These are phyloP conservation scores for Viola pubescens DNA, from an alignment of 441 rosid genomes.

Conservation along the genomic window DNA sequence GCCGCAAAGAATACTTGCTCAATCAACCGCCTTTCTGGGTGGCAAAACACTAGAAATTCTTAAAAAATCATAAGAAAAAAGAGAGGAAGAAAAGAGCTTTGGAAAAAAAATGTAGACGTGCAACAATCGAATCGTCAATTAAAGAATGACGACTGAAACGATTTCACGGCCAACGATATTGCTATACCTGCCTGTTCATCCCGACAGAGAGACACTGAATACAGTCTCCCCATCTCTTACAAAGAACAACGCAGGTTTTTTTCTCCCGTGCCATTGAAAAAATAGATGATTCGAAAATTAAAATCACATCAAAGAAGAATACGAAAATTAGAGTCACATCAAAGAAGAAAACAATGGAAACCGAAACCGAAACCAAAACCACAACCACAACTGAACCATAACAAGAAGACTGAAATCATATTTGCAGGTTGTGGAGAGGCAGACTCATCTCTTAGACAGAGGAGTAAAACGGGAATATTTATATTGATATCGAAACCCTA, in stretches of 20 bases:
- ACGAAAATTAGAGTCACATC: not conserved
- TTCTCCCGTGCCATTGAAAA: not conserved
- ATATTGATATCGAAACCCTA: not conserved
- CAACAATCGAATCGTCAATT: constrained; percentile 75
- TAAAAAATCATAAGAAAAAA: not conserved
- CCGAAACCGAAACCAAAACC: not conserved
- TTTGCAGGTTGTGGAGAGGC: no score
- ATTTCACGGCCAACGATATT: constrained; percentile 53
- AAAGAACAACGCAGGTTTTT: constrained; percentile 18
- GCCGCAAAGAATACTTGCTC: no score
- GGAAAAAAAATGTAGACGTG: constrained; percentile 44
- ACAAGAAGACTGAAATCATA: no score
- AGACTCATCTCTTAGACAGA: not conserved
- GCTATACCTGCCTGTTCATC: constrained; percentile 39
- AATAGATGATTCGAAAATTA: not conserved
- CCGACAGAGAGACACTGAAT: constrained; percentile 25
- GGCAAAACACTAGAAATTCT: not conserved
- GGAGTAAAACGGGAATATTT: not conserved
- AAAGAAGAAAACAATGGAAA: not conserved
- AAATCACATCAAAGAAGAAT: not conserved
- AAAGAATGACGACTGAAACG: constrained; percentile 67
- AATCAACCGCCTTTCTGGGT: no score
- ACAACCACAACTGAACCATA: no score
- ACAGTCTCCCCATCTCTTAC: constrained; percentile 7
- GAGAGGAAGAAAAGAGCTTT: not conserved